Evolutionary conservation across 2,329 filamentous ascomycete genomes (phyloP).

Genomic region (Lasiodiplodia sp.): DNA sequence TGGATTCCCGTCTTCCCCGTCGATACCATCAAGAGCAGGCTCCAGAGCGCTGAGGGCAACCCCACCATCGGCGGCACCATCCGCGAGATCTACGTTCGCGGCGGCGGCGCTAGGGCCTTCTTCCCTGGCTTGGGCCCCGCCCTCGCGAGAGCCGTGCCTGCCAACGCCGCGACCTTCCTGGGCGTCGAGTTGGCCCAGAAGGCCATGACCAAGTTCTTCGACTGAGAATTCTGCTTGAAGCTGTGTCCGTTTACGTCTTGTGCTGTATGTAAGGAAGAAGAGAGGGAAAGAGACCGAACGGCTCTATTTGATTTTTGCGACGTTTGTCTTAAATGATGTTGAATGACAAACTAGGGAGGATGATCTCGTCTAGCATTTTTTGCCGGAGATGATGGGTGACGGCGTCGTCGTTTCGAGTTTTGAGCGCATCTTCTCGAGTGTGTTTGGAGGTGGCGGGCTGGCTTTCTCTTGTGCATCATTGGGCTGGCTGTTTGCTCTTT

Average conservation of each 20-base stretch:
- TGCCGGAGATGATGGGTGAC: background rate
- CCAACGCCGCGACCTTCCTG: constrained; percentile 94
- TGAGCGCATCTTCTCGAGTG: background rate
- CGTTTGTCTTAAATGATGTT: background rate
- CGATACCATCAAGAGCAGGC: constrained; percentile 91
- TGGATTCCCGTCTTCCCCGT: constrained; percentile 99
- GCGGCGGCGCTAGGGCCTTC: constrained; percentile 89
- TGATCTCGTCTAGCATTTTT: background rate
- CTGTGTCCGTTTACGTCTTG: background rate
- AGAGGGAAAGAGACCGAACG: background rate
- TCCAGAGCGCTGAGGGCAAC: constrained; percentile 90
- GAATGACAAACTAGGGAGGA: background rate
- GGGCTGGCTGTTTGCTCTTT: background rate
- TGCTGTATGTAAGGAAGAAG: background rate
- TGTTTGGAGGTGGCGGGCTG: background rate
- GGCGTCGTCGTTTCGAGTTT: background rate
- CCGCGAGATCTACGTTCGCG: constrained; percentile 79
- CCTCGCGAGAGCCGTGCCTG: constrained; percentile 89
- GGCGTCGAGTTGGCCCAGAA: constrained; percentile 85
- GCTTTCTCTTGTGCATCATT: background rate
- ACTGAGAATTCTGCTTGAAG: background rate
- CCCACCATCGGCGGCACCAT: constrained; percentile 83
- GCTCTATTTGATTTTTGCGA: background rate
- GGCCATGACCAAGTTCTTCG: constrained; percentile 80
- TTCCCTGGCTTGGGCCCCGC: constrained; percentile 97